phyloP scores from a whole-genome alignment of 768 basidiomycete genomes.

The Boletus pseudopeckii region DNA sequence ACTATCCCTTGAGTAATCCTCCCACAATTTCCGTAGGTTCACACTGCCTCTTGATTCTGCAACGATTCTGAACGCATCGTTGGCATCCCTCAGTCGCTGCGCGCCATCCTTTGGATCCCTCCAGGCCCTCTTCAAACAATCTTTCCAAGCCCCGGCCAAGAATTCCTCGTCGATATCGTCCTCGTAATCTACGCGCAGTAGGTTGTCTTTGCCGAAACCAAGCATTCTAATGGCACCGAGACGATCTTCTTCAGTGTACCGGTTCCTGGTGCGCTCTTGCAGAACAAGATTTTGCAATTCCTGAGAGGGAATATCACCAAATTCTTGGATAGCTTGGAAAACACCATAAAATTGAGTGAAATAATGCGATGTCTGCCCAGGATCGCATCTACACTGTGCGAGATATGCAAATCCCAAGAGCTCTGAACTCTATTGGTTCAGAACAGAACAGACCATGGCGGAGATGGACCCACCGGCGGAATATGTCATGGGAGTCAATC shows the following conservation, averaged over 20 bases:
- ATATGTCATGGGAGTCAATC: slow-evolving; percentile 64
- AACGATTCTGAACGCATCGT: slow-evolving; percentile 65
- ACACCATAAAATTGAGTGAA: slow-evolving; percentile 58
- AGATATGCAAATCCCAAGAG: slow-evolving; percentile 75
- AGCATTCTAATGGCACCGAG: slow-evolving; percentile 45
- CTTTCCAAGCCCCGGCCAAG: slow-evolving; percentile 66
- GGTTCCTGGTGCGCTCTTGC: slow-evolving; percentile 59
- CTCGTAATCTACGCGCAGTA: slow-evolving; percentile 66
- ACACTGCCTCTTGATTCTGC: slow-evolving; percentile 60
- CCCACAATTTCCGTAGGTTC: slow-evolving; percentile 48
- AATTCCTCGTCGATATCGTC: slow-evolving; percentile 67
- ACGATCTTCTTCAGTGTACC: slow-evolving; percentile 61
- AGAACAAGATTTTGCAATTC: slow-evolving; percentile 56
- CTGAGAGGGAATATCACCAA: slow-evolving; percentile 43
- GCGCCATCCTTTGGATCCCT: slow-evolving; percentile 40
- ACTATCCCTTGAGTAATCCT: slow-evolving; percentile 46
- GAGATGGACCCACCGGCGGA: slow-evolving; percentile 48
- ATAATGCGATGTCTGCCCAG: slow-evolving; percentile 56
- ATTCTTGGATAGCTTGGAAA: slow-evolving; percentile 46
- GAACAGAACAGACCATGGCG: not conserved
- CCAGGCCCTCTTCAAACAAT: slow-evolving; percentile 57
- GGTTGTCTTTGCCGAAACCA: slow-evolving; percentile 62
- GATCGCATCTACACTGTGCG: slow-evolving; percentile 80
- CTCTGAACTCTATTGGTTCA: slow-evolving; percentile 39
- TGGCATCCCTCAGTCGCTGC: slow-evolving; percentile 49